phyloP scores from a whole-genome alignment of 2,329 filamentous ascomycete genomes.

The Xylariaceae sp. region DNA sequence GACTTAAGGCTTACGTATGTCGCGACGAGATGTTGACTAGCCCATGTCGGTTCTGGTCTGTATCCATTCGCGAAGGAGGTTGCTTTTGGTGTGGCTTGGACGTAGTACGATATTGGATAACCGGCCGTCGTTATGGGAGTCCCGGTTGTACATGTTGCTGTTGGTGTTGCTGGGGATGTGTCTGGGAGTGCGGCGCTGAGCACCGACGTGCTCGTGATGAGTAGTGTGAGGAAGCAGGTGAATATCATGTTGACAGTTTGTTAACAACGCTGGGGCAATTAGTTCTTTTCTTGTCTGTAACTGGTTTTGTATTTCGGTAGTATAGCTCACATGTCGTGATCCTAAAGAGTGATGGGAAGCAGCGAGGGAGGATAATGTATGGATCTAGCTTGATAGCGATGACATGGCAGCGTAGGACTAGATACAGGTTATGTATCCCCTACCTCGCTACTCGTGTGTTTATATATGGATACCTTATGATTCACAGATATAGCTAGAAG shows the following conservation, averaged over 20 bases:
- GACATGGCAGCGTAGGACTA: background rate
- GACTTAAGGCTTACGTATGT: constrained; percentile 24
- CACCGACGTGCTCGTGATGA: background rate
- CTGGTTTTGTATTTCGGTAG: too few relatives aligned
- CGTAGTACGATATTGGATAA: constrained; percentile 31
- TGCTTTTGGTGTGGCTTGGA: constrained; percentile 21
- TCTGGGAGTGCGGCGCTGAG: constrained; percentile 16
- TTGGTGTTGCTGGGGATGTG: background rate
- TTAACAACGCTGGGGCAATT: too few relatives aligned
- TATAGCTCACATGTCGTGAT: too few relatives aligned
- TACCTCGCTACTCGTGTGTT: too few relatives aligned
- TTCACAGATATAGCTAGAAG: too few relatives aligned
- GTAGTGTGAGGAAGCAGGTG: background rate
- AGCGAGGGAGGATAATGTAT: background rate
- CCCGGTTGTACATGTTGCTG: constrained; percentile 26
- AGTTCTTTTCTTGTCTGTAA: too few relatives aligned
- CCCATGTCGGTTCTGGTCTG: constrained; percentile 28
- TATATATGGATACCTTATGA: too few relatives aligned
- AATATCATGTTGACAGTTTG: too few relatives aligned
- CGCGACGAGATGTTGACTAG: constrained; percentile 24
- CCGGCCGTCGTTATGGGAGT: constrained; percentile 27
- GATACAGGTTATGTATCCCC: background rate
- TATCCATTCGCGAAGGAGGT: constrained; percentile 20
- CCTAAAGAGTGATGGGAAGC: background rate
- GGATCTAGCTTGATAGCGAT: background rate